These are phyloP conservation scores for Arthrinium phaeospermum DNA, from an alignment of 2,329 filamentous ascomycete species.

Conservation along the genomic window DNA sequence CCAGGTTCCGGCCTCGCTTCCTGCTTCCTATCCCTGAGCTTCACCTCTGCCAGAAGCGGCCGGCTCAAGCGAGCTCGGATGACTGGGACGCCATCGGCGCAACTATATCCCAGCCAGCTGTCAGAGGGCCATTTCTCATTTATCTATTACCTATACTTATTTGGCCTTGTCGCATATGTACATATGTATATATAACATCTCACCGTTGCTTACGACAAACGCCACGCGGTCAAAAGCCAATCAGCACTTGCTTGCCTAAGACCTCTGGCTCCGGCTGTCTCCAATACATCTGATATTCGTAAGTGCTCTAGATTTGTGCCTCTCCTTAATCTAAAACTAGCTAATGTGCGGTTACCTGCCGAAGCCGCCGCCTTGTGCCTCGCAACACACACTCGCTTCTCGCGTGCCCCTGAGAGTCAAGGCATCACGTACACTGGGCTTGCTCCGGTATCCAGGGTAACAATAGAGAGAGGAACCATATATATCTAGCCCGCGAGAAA, in stretches of 20 bases:
- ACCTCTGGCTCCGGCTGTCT: not conserved
- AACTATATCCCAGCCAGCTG: not conserved
- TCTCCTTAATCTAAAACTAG: not conserved
- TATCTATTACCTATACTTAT: not conserved
- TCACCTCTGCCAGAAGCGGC: not conserved
- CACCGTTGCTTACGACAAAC: not conserved
- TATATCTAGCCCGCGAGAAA: not conserved
- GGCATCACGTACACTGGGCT: not conserved
- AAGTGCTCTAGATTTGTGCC: not conserved
- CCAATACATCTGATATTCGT: not conserved
- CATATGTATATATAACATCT: not conserved
- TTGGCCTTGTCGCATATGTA: not conserved
- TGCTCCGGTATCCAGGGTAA: not conserved
- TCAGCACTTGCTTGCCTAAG: not conserved
- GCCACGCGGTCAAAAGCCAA: not conserved
- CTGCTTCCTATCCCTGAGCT: not conserved
- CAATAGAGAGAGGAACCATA: not conserved
- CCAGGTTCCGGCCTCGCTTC: not conserved
- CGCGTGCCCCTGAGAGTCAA: not conserved
- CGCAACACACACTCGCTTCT: constrained; percentile 4
- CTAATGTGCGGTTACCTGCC: not conserved
- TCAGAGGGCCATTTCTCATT: not conserved
- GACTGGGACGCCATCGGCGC: not conserved
- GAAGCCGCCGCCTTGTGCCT: not conserved
- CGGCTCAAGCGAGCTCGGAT: not conserved